These are phyloP conservation scores for Clonostachys byssicola DNA, from an alignment of 2,329 filamentous ascomycete species.

Conservation along the genomic window DNA sequence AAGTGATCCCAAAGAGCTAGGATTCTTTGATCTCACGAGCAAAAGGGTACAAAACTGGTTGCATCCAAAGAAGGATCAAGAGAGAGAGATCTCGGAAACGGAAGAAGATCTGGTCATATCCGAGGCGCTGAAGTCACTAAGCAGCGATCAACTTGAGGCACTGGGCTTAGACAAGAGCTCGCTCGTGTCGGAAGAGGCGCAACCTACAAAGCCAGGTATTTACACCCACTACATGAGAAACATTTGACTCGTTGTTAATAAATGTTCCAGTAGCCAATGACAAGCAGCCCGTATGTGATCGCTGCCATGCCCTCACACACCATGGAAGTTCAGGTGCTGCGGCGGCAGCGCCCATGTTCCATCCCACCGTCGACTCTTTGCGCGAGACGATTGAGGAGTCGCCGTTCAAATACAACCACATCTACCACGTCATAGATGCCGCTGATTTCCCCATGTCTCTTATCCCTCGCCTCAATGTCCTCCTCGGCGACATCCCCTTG, in stretches of 20 bases:
- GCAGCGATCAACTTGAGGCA: slow-evolving; percentile 32
- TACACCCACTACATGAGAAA: too few species aligned
- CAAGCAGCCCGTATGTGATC: slow-evolving; percentile 69
- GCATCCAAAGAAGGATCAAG: slow-evolving; percentile 9
- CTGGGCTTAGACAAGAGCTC: slow-evolving; percentile 41
- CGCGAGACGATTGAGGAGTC: slow-evolving; percentile 83
- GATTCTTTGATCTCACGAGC: slow-evolving; percentile 50
- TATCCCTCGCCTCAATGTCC: slow-evolving; percentile 67
- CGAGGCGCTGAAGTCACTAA: slow-evolving; percentile 35
- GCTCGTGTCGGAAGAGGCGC: slow-evolving; percentile 17
- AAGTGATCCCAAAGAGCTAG: slow-evolving; percentile 41
- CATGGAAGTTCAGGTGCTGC: slow-evolving; percentile 56
- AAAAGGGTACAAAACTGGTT: slow-evolving; percentile 46
- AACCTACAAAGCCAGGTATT: slow-evolving; percentile 2
- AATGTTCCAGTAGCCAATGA: neutral
- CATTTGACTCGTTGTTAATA: too few species aligned
- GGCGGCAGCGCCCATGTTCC: slow-evolving; percentile 58
- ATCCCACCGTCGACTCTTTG: slow-evolving; percentile 78
- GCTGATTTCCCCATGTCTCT: slow-evolving; percentile 96
- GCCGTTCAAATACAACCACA: slow-evolving; percentile 84
- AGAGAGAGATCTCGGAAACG: slow-evolving; percentile 2
- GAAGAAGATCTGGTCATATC: slow-evolving; percentile 42
- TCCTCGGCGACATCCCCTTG: slow-evolving; percentile 68
- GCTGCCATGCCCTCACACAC: slow-evolving; percentile 80
- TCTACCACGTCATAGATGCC: slow-evolving; percentile 93